Base-by-base conservation (phyloP, 495 filamentous ascomycete genomes). In the Baudoinia panamericana region DNA sequence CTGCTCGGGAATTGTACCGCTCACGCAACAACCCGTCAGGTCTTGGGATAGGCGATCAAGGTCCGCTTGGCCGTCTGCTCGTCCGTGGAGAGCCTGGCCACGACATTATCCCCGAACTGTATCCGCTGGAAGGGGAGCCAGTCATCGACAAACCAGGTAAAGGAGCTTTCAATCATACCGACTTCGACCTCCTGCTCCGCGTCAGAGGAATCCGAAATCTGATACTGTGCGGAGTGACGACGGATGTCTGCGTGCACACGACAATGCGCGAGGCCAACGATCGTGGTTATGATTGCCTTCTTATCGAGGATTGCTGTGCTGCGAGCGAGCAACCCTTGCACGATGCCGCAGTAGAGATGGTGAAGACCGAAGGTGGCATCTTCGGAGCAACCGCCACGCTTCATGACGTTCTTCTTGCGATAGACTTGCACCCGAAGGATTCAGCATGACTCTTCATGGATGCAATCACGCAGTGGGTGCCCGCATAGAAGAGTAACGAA, bases 201-300 rank as follows among this genome's bases (percentile, higher is more conserved):
- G 67, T 71, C 38, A 69, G 66, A 31, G 78, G 75, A 0, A 59
- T 85, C 32, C 78, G 71, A 20, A 78, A 83, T 53, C 62, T 85
- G 12, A 55, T 85, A 6, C 49, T 83, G 4, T 66, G 64, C 11
- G 78, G 78, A 2, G 78, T 81, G 6, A 82, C 76, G 1, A 80
- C 78, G 1, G 78, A 82, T 53, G 74, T 77, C 18, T 82, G 77
- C 45, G 76, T 84, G 4, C 72, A 70, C 15, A 77, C 71, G 1
- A 82, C 78, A 1, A 64, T 82, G 42, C 65, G 78, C 32, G 80
- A 84, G 48, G 77, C 76, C 36, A 79, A 78, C 53, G 80, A 82
- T 56, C 72, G 79, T 10, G 80, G 79, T 0, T 84, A 76, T 50
- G 78, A 84, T 45, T 83, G 78, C 36, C 50, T 75, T n/a, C 32